Evolutionary conservation across 2,329 filamentous ascomycete species (phyloP).

Genomic region (Xylariaceae sp.): DNA sequence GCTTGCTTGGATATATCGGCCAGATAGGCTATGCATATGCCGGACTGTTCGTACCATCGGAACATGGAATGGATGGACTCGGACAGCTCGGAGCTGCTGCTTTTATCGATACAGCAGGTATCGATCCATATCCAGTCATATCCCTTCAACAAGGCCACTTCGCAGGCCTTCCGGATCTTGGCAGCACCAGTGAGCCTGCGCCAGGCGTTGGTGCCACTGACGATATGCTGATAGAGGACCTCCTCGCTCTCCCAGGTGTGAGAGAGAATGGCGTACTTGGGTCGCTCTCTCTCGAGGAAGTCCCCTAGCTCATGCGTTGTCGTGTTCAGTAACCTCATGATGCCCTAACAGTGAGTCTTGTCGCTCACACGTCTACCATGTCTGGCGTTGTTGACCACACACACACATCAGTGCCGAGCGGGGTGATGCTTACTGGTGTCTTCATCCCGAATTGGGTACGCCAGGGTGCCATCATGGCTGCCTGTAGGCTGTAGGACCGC

Average conservation of each 20-base stretch:
- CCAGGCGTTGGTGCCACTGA: not conserved
- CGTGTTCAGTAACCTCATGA: not conserved
- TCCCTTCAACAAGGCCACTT: not conserved
- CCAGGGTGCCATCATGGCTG: no score
- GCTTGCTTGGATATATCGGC: not conserved
- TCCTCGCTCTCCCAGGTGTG: not conserved
- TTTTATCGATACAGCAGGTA: constrained; percentile 2
- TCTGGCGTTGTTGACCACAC: no score
- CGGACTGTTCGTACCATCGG: not conserved
- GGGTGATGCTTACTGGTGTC: no score
- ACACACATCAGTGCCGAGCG: no score
- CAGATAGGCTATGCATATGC: not conserved
- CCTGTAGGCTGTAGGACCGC: no score
- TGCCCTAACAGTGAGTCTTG: no score
- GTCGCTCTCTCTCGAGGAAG: not conserved
- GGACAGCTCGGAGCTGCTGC: constrained; percentile 1
- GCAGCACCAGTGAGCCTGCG: not conserved
- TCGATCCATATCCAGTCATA: constrained; percentile 1
- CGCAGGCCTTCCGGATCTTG: constrained; percentile 1
- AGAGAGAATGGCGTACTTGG: constrained; percentile 1
- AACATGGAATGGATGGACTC: constrained; percentile 2
- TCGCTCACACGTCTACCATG: no score
- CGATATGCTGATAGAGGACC: not conserved
- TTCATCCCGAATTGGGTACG: no score
- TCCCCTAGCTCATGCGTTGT: not conserved